Evolutionary conservation across 192 early-diverging fungal genomes (phyloP).

Genomic region (Backusella morwellensis): DNA sequence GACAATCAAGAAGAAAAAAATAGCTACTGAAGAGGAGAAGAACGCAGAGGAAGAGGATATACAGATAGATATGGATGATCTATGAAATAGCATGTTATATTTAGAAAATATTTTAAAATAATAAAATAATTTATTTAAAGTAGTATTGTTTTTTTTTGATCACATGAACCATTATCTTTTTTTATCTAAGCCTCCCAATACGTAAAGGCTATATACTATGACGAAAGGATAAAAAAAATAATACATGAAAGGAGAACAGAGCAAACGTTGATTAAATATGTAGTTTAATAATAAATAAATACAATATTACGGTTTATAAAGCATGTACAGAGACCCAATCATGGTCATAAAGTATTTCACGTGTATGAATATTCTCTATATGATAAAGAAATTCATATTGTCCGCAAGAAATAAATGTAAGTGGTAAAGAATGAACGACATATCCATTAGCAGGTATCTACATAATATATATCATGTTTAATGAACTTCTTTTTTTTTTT

Average conservation of each 20-base stretch:
- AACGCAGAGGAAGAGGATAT: not conserved
- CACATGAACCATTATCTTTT: not conserved
- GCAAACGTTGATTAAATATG: too few species aligned
- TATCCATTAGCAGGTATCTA: constrained; percentile 49
- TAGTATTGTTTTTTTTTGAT: not conserved
- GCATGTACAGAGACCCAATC: constrained; percentile 37
- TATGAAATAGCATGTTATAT: not conserved
- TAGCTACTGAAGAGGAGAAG: not conserved
- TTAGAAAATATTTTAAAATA: not conserved
- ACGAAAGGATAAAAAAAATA: not conserved
- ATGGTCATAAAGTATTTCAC: constrained; percentile 49
- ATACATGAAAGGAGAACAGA: not conserved
- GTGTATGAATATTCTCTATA: constrained; percentile 51
- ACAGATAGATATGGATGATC: constrained; percentile 3
- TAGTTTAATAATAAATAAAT: not conserved
- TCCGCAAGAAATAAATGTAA: constrained; percentile 54
- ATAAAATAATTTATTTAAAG: too few species aligned
- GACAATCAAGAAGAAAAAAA: not conserved
- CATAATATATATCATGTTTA: not conserved
- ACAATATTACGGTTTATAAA: not conserved
- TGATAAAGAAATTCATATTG: constrained; percentile 55
- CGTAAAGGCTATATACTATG: not conserved
- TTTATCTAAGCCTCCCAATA: not conserved
- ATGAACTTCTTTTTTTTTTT: not conserved
- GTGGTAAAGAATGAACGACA: constrained; percentile 41